These are phyloP conservation scores for Strobilomyces dryophilus DNA, from an alignment of 768 basidiomycete species.

Conservation along the genomic window DNA sequence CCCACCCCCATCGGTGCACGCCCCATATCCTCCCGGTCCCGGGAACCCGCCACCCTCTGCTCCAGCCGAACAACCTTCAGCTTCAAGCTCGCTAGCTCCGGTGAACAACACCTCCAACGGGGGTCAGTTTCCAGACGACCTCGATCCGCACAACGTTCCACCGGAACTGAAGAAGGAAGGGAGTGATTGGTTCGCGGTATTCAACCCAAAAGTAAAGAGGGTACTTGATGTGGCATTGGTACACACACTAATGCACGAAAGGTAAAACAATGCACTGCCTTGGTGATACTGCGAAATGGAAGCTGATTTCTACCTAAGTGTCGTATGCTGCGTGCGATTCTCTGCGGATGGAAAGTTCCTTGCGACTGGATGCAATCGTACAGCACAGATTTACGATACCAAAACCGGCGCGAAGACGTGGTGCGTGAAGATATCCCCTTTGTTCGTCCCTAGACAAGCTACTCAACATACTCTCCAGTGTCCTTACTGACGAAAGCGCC, in stretches of 20 bases:
- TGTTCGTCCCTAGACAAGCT: conserved; percentile 4
- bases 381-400: conserved; percentile 93
- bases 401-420: conserved; percentile 82
- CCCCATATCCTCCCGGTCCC: conserved; percentile 30
- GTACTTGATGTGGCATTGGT: conserved; percentile 75
- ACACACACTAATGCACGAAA: conserved; percentile 89
- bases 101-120: conserved; percentile 27
- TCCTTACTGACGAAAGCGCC: conserved; percentile 73
- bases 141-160: conserved; percentile 32
- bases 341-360: conserved; percentile 91
- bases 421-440: conserved; percentile 39
- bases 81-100: conserved; percentile 23
- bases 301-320: conserved; percentile 32
- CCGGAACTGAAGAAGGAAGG: conserved; percentile 55
- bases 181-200: conserved; percentile 84
- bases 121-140: conserved; percentile 32
- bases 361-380: conserved; percentile 95
- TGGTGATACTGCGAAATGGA: not conserved
- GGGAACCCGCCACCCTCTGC: conserved; percentile 31
- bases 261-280: conserved; percentile 41
- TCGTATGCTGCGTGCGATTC: conserved; percentile 89
- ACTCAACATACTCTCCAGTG: conserved; percentile 37
- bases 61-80: conserved; percentile 22
- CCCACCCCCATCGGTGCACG: conserved; percentile 30
- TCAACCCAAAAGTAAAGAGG: conserved; percentile 77